Evolutionary conservation across 345 rosid species (phyloP).

Genomic region (Eucalyptus curtisii): DNA sequence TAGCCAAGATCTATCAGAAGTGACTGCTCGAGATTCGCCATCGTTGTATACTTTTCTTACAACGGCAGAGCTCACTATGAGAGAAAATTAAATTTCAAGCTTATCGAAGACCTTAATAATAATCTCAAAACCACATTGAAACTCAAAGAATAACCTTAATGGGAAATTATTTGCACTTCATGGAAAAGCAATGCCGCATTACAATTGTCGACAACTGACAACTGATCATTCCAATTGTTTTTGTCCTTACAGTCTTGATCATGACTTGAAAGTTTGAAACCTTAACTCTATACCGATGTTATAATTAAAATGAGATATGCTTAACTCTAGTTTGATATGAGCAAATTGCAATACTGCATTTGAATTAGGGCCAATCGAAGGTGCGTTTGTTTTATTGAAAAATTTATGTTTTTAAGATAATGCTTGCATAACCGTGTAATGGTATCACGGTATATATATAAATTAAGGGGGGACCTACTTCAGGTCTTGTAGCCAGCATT

Average conservation of each 20-base stretch:
- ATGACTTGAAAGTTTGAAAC: no score
- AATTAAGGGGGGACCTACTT: no score
- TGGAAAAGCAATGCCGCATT: background rate
- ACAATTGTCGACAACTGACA: no score
- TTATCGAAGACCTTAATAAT: background rate
- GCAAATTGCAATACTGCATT: background rate
- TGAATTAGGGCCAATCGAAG: accelerated
- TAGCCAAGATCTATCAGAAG: background rate
- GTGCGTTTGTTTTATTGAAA: background rate
- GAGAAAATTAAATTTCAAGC: accelerated
- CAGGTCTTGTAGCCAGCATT: accelerated
- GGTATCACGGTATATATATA: background rate
- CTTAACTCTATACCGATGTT: no score
- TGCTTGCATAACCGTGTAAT: background rate
- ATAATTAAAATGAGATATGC: background rate
- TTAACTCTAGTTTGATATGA: background rate
- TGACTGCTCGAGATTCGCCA: background rate
- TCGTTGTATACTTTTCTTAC: background rate
- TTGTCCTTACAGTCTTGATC: no score
- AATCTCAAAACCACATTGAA: accelerated
- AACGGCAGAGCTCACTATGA: accelerated
- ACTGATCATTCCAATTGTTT: no score
- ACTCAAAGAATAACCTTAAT: background rate
- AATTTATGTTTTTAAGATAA: no score
- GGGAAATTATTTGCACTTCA: background rate